Base-by-base conservation (phyloP, 768 basidiomycete genomes). In the Tulasnella sp. region DNA sequence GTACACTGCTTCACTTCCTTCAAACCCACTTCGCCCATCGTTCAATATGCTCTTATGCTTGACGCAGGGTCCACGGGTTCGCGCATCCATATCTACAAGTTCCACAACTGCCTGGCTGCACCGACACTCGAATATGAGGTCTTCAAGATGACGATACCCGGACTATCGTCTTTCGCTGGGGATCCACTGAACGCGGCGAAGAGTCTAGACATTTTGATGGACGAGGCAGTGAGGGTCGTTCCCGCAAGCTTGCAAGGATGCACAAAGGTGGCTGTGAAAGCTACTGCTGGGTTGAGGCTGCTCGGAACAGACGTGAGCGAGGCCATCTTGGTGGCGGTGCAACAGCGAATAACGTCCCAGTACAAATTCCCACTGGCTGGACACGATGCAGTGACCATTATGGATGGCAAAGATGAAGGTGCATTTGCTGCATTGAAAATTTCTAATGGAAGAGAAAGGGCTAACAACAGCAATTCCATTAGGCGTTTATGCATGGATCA, bases 41-140 rank as follows among this genome's bases (percentile, higher is more conserved):
- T 94, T 11, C 90, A 92, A 69, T 99, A 88, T 70, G 92, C 91
- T 0, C 79, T 98, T 66, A 96, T 97, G 84, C 88, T 98, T 73
- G 96, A 99, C 70, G 94, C 96, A 0, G 96, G 96, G 22, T 97
- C 93, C 17, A 96, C 92, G 0, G 96, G 94, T 19, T 96, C 93
- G 0, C 82, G 96, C 17, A 92, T 98, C 67, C 96, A 99, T 76
- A 79, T 98, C 30, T 99, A 98, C 83, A 98, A 96, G 69, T 97
- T 98, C 81, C 78, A 94, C 78, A 84, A 92, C 74, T 92, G 92
- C 74, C 75, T 76, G 0, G 70, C 83, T 0, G 45, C 56, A 21
- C 83, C 92, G 1, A 68, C 75, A 21, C 88, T 87, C 71, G 94
- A 98, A 69, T 92, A 92, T 74, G 96, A 99, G 68, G 85, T 87